Percentiles rank a stretch among this genome's conserved stretches.
phyloP scores from a whole-genome alignment of 495 filamentous ascomycete genomes.

The Aspergillus heteromorphus region DNA sequence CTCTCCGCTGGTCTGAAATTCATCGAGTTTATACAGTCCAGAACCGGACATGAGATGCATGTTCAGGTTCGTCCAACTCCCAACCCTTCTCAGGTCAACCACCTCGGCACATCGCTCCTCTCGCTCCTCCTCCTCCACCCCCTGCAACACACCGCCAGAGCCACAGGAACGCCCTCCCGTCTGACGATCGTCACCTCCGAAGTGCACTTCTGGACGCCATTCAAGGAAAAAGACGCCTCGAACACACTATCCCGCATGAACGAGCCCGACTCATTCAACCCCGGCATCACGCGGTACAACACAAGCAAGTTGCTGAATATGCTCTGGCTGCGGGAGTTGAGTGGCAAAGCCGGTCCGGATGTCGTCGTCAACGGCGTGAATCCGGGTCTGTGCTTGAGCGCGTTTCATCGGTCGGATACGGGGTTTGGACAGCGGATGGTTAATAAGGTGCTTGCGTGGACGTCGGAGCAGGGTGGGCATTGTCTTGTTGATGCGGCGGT shows the following conservation, averaged over 20 bases:
- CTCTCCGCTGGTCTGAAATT: slow-evolving; percentile 5
- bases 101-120: background rate
- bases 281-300: slow-evolving; percentile 2
- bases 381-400: slow-evolving; percentile 5
- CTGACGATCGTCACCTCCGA: slow-evolving; percentile 6
- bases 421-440: background rate
- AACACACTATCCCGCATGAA: background rate
- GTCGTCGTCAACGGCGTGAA: slow-evolving; percentile 5
- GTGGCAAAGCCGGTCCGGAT: background rate
- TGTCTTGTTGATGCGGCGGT: slow-evolving; percentile 6
- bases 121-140: background rate
- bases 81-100: background rate
- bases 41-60: slow-evolving; percentile 3
- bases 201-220: slow-evolving; percentile 5
- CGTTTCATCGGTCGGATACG: background rate
- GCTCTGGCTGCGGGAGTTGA: slow-evolving; percentile 4
- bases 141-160: background rate
- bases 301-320: slow-evolving; percentile 5
- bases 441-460: slow-evolving; percentile 6
- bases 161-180: background rate
- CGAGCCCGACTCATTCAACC: slow-evolving; percentile 1
- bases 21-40: background rate
- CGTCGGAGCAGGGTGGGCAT: background rate
- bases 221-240: background rate
- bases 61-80: slow-evolving; percentile 3